These are phyloP conservation scores for Phytopythium cucurbitacearum DNA, from an alignment of 352 stramenopile species.

Conservation along the genomic window DNA sequence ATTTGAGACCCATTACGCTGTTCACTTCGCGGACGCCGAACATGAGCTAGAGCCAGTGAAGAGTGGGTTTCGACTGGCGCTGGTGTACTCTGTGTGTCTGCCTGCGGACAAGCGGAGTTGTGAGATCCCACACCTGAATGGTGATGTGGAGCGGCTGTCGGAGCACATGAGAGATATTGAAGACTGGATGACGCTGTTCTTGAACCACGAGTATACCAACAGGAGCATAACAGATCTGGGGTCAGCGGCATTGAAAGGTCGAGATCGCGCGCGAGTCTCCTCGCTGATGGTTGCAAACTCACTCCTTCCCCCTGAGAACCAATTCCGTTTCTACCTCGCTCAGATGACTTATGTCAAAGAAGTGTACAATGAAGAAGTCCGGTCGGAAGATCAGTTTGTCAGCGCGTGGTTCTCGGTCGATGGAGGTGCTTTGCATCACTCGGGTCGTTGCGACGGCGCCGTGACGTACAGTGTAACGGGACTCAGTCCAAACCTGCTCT, in stretches of 20 bases:
- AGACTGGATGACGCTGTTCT: conserved; percentile 9
- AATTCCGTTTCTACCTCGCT: conserved; percentile 12
- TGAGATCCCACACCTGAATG: conserved; percentile 6
- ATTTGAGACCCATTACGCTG: conserved; percentile 8
- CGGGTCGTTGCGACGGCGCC: not conserved
- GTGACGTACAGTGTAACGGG: not conserved
- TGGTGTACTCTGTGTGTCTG: conserved; percentile 19
- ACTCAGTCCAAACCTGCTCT: too few relatives aligned
- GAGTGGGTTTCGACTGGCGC: conserved; percentile 8
- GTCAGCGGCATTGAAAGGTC: conserved; percentile 5
- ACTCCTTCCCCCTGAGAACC: conserved; percentile 1
- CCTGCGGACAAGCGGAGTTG: not conserved
- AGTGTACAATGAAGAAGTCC: not conserved
- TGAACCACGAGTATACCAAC: conserved; percentile 11
- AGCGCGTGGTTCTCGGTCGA: conserved; percentile 7
- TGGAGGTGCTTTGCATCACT: conserved; percentile 1
- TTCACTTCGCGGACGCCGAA: conserved; percentile 15
- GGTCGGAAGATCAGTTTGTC: conserved; percentile 10
- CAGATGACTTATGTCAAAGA: conserved; percentile 7
- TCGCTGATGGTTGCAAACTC: conserved; percentile 14
- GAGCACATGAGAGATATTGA: conserved; percentile 1
- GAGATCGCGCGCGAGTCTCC: conserved; percentile 8
- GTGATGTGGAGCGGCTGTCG: conserved; percentile 6
- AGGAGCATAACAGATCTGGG: conserved; percentile 7
- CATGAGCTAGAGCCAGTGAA: conserved; percentile 12